These are phyloP conservation scores for Cavenderia fasciculata DNA, from an alignment of 78 protist genomes.

Conservation along the genomic window DNA sequence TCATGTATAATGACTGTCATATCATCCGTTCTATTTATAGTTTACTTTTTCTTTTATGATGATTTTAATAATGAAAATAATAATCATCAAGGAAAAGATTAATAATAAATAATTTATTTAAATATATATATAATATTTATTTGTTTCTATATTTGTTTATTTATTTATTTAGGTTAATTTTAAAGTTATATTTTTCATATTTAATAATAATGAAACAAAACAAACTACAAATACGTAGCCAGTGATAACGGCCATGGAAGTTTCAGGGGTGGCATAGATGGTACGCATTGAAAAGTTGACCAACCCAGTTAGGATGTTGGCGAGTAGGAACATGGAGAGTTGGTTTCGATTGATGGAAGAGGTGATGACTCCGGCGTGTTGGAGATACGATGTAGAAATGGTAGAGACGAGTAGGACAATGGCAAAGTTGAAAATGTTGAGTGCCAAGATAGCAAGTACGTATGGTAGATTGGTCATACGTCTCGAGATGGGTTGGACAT, in stretches of 20 bases:
- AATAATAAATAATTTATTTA: too few species aligned
- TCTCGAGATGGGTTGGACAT: conserved; percentile 29
- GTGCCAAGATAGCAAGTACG: conserved; percentile 52
- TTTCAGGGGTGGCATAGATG: conserved; percentile 32
- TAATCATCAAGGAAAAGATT: too few species aligned
- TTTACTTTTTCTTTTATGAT: too few species aligned
- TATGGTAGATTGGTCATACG: conserved; percentile 63
- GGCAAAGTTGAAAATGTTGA: conserved; percentile 51
- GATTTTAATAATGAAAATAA: too few species aligned
- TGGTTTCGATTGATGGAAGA: conserved; percentile 65
- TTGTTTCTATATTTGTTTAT: too few species aligned
- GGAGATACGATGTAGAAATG: conserved; percentile 11
- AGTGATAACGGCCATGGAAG: conserved; percentile 18
- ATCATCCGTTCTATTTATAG: too few species aligned
- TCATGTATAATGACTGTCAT: too few species aligned
- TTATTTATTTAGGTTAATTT: too few species aligned
- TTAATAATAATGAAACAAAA: too few species aligned
- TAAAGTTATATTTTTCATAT: too few species aligned
- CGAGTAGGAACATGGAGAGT: conserved; percentile 63
- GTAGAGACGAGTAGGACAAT: conserved; percentile 6
- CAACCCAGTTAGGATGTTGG: conserved; percentile 86
- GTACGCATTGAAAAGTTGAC: conserved; percentile 74
- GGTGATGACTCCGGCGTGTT: conserved; percentile 39
- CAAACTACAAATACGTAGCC: too few species aligned
- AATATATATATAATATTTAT: too few species aligned